phyloP scores from a whole-genome alignment of 352 stramenopile species.

The Globisporangium iwayamae region DNA sequence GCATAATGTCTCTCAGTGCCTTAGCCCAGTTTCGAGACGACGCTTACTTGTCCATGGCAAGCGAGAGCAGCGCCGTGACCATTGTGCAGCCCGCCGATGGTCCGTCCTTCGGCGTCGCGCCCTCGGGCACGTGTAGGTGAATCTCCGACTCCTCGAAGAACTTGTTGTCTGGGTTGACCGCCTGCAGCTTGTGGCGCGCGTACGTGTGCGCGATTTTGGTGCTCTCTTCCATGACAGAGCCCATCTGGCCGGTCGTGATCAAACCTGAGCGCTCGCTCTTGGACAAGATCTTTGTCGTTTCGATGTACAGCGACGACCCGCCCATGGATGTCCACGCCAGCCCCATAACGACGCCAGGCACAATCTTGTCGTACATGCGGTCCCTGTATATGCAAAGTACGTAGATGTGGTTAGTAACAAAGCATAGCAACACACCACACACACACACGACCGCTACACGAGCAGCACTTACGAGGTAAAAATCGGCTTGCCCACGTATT shows the following conservation, averaged over 20 bases:
- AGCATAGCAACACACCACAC: not conserved
- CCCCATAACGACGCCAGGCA: constrained; percentile 97
- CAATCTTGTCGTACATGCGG: constrained; percentile 94
- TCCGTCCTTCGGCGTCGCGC: constrained; percentile 98
- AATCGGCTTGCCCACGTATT: constrained; percentile 98
- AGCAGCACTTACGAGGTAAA: constrained; percentile 88
- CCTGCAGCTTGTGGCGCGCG: constrained; percentile 77
- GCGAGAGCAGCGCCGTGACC: constrained; percentile 94
- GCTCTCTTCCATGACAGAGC: constrained; percentile 98
- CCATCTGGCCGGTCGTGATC: constrained; percentile 95
- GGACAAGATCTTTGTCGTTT: constrained; percentile 81
- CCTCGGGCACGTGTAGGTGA: constrained; percentile 98
- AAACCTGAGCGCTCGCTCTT: constrained; percentile 64
- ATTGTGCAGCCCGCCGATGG: constrained; percentile 98
- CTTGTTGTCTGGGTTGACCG: constrained; percentile 71
- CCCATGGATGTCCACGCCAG: constrained; percentile 98
- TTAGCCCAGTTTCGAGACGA: not conserved
- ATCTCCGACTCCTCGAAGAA: constrained; percentile 96
- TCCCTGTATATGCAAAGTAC: constrained; percentile 56
- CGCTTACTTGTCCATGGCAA: constrained; percentile 92
- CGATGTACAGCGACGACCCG: constrained; percentile 98
- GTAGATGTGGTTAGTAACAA: not conserved
- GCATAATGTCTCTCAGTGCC: not conserved
- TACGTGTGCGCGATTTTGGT: constrained; percentile 97
- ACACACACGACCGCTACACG: not conserved